Percentiles rank a stretch among this genome's conserved stretches.
These are phyloP conservation scores for Rhizophagus prolifer DNA, from an alignment of 192 early-diverging fungal genomes.

Conservation along the genomic window DNA sequence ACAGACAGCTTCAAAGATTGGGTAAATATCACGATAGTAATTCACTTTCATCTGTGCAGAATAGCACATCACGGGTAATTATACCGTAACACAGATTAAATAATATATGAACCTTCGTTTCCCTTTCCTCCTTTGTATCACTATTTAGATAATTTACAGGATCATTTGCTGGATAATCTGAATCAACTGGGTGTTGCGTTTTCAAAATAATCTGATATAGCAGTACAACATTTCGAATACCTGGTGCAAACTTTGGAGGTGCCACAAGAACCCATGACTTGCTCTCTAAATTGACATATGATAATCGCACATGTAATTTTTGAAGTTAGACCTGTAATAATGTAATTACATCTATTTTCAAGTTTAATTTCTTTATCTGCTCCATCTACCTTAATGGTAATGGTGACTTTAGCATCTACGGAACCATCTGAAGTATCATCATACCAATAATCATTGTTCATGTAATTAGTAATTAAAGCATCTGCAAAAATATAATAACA, in stretches of 20 bases:
- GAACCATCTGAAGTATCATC: conserved; percentile 29
- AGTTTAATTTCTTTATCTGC: too few species aligned
- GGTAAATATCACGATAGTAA: conserved; percentile 24
- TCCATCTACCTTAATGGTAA: not conserved
- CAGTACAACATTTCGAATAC: conserved; percentile 21
- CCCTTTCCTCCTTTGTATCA: too few species aligned
- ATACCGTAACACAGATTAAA: too few species aligned
- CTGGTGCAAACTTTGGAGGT: conserved; percentile 26
- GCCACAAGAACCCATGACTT: conserved; percentile 29
- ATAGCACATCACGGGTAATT: too few species aligned
- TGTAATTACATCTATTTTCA: too few species aligned
- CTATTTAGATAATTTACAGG: too few species aligned
- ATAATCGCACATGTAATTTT: too few species aligned
- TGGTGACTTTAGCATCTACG: too few species aligned
- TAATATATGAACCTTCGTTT: too few species aligned
- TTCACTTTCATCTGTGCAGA: too few species aligned
- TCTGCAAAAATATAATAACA: not conserved
- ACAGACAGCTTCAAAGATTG: conserved; percentile 26
- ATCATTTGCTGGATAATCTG: too few species aligned
- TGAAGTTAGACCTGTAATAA: too few species aligned
- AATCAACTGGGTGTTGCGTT: conserved; percentile 18
- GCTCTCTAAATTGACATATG: conserved; percentile 12
- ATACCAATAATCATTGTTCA: conserved; percentile 29
- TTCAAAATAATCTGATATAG: conserved; percentile 20
- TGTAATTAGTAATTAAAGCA: conserved; percentile 10